Evolutionary conservation across 441 rosid genomes (phyloP).

Genomic region (Pelargonium citronellum): DNA sequence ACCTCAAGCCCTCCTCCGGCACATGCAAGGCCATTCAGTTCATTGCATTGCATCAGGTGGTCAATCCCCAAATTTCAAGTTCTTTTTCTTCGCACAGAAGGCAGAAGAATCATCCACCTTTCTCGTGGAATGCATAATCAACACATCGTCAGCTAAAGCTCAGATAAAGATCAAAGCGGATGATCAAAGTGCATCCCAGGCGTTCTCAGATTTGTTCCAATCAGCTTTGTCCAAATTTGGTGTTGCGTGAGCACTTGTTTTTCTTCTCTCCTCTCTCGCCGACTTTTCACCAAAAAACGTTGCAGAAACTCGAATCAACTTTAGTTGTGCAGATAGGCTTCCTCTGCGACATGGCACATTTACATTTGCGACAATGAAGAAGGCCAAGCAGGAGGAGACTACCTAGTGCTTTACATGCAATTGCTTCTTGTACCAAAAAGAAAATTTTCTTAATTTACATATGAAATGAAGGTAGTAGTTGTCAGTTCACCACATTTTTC

Average conservation of each 20-base stretch:
- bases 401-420: too few species aligned
- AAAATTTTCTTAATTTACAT: too few species aligned
- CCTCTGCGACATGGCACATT: too few species aligned
- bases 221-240: constrained; percentile 69
- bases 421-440: too few species aligned
- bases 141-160: constrained; percentile 71
- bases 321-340: too few species aligned
- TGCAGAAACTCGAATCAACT: too few species aligned
- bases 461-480: too few species aligned
- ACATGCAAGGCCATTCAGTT: constrained; percentile 81
- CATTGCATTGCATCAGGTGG: constrained; percentile 96
- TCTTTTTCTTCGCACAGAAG: constrained; percentile 91
- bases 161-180: constrained; percentile 79
- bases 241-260: constrained; percentile 26
- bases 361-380: too few species aligned
- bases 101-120: constrained; percentile 57
- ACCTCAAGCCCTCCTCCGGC: constrained; percentile 72
- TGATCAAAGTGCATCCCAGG: constrained; percentile 64
- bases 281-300: too few species aligned
- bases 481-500: too few species aligned
- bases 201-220: constrained; percentile 52
- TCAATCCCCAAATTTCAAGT: constrained; percentile 81
- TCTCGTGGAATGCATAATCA: constrained; percentile 82
- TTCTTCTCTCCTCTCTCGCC: not conserved
- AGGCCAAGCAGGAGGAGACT: too few species aligned